Evolutionary conservation across 768 basidiomycete genomes (phyloP), one percentile per base, ranked within the genome.

Genomic region (Boletus speciosus): DNA sequence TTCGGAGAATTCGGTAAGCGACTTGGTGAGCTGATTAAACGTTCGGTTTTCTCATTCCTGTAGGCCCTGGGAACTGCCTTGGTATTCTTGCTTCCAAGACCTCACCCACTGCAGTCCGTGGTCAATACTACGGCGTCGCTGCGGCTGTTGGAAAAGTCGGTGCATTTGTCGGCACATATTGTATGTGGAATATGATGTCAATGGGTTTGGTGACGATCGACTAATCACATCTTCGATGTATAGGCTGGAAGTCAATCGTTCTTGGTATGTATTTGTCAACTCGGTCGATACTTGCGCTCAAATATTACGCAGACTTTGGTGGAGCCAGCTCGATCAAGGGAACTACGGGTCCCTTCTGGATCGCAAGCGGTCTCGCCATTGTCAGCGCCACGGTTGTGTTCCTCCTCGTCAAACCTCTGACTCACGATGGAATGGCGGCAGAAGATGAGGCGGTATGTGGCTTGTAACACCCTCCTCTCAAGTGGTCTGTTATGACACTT

Each of bases 91-190:
- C 93, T 8, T 78, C 85, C 53, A 97, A 98, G 74, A 81, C 80
- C 3, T 84, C 87, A 61, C 92, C 93, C 0, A 96, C 94, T 1
- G 91, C 88, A 21, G 76, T 90, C 43, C 86, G 91, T 55, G 91
- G 92, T 2, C 88, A 93, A 47, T 88, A 85, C 69, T 94, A 95
- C 64, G 93, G 93, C 25, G 53, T 83, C 29, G 93, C 92, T 7
- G 92, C 94, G 40, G 93, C 93, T 14, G 64, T 90, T 46, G 94
- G 91, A 35, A 93, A 93, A 71, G 61, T 91, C 40, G 91, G 91
- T 23, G 91, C 91, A 11, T 90, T 92, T 67, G 77, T 84, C 43
- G 90, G 90, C 27, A 90, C 86, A 40, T 92, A 86, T 85, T 80
- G 86, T 86, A 66, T 25, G 84, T 70, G 57, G 51, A 51, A 51